phyloP scores from a whole-genome alignment of 2,329 filamentous ascomycete species.

The Apiospora phragmitis region DNA sequence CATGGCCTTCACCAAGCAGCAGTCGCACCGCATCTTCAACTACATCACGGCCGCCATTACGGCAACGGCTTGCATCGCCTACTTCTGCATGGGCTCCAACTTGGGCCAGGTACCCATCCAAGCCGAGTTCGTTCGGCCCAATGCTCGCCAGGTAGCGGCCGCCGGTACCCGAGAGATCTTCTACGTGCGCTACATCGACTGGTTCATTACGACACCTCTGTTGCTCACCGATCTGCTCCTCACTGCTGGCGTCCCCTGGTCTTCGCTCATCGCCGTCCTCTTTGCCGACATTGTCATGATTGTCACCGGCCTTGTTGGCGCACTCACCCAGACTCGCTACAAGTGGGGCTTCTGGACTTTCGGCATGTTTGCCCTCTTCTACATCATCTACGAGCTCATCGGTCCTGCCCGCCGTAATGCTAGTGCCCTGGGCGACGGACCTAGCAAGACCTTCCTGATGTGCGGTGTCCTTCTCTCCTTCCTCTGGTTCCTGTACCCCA shows the following conservation, averaged over 20 bases:
- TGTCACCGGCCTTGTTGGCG: constrained; percentile 65
- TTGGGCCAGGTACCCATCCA: constrained; percentile 62
- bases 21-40: constrained; percentile 60
- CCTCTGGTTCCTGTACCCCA: constrained; percentile 66
- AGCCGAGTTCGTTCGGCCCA: constrained; percentile 55
- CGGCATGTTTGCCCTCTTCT: constrained; percentile 54
- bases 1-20: constrained; percentile 52
- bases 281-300: constrained; percentile 68
- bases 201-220: constrained; percentile 64
- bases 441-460: constrained; percentile 53
- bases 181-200: constrained; percentile 67
- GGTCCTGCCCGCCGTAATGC: constrained; percentile 57
- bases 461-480: constrained; percentile 60
- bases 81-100: constrained; percentile 68
- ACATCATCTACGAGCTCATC: constrained; percentile 61
- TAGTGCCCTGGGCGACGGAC: constrained; percentile 49
- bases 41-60: constrained; percentile 62
- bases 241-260: constrained; percentile 64
- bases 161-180: constrained; percentile 63
- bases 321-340: constrained; percentile 61
- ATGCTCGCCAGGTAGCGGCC: constrained; percentile 41
- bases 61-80: constrained; percentile 60
- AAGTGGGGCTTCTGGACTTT: constrained; percentile 70
- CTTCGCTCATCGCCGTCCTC: constrained; percentile 62
- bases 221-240: constrained; percentile 63